Conservation (phyloP, 2,329 filamentous ascomycete genomes). For the Aspergillus eucalypticola region DNA sequence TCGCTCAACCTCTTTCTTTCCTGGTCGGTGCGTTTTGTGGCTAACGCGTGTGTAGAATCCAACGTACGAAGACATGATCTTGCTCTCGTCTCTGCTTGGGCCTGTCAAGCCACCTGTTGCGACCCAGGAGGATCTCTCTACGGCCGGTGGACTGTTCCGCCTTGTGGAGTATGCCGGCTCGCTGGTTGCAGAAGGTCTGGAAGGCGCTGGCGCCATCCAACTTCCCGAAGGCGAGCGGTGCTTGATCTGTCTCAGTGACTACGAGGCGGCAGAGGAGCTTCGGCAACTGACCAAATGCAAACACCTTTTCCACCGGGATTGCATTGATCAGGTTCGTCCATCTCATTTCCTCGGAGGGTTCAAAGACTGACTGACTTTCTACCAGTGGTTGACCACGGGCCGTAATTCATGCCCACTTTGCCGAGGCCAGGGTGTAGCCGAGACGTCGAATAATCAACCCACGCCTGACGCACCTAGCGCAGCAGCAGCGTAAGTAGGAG, state of each 20-base stretch:
- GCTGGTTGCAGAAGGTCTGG: slow-evolving; percentile 51
- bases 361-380: slow-evolving; percentile 31
- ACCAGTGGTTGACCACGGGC: slow-evolving; percentile 65
- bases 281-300: slow-evolving; percentile 63
- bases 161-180: slow-evolving; percentile 48
- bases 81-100: slow-evolving; percentile 66
- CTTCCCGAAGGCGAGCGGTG: slow-evolving; percentile 58
- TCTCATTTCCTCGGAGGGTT: background rate
- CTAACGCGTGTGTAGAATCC: slow-evolving; percentile 49
- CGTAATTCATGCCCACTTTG: slow-evolving; percentile 43
- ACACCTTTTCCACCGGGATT: slow-evolving; percentile 68
- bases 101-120: slow-evolving; percentile 70
- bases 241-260: slow-evolving; percentile 67
- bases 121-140: slow-evolving; percentile 62
- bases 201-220: slow-evolving; percentile 38
- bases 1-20: background rate
- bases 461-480: slow-evolving; percentile 19
- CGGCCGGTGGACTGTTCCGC: slow-evolving; percentile 61
- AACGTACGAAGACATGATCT: slow-evolving; percentile 72
- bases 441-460: slow-evolving; percentile 28
- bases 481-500: slow-evolving; percentile 17
- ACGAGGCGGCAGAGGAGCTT: slow-evolving; percentile 62
- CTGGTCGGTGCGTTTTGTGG: background rate
- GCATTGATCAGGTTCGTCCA: slow-evolving; percentile 65
- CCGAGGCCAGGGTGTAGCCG: slow-evolving; percentile 44